Evolutionary conservation across 1,139 yeast genomes (phyloP).

Genomic region (Nakaseomyces delphensis): DNA sequence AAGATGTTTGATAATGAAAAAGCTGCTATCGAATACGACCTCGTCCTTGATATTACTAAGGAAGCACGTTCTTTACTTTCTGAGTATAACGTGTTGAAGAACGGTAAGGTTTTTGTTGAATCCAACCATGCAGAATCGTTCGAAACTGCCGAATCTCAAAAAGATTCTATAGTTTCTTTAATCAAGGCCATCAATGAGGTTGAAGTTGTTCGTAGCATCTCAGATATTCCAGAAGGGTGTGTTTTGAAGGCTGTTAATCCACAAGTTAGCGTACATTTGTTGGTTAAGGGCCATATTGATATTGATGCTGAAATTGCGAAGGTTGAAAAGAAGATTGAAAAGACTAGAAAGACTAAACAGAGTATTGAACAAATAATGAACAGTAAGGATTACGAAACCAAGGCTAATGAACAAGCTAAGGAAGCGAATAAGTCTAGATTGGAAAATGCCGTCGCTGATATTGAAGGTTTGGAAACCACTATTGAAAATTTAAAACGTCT

Average conservation of each 20-base stretch:
- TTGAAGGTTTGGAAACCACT: slow-evolving; percentile 74
- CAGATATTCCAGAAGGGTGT: slow-evolving; percentile 76
- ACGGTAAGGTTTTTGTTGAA: slow-evolving; percentile 80
- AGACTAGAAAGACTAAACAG: slow-evolving; percentile 41
- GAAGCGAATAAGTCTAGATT: slow-evolving; percentile 63
- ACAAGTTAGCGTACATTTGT: slow-evolving; percentile 73
- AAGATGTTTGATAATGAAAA: slow-evolving; percentile 51
- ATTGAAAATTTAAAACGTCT: slow-evolving; percentile 46
- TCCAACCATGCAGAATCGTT: slow-evolving; percentile 40
- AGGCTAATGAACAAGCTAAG: slow-evolving; percentile 76
- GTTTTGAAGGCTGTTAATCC: slow-evolving; percentile 77
- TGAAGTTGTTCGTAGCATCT: slow-evolving; percentile 46
- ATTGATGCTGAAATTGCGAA: slow-evolving; percentile 82
- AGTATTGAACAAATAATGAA: slow-evolving; percentile 51
- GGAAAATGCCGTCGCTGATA: slow-evolving; percentile 72
- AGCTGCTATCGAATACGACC: slow-evolving; percentile 68
- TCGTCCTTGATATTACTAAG: slow-evolving; percentile 78
- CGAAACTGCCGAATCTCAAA: slow-evolving; percentile 54
- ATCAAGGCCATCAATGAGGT: slow-evolving; percentile 81
- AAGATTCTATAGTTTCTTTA: slow-evolving; percentile 76
- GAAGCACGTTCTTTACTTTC: slow-evolving; percentile 87
- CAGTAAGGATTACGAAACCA: slow-evolving; percentile 74
- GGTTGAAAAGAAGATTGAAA: slow-evolving; percentile 66
- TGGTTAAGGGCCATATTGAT: slow-evolving; percentile 92
- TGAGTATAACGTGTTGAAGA: slow-evolving; percentile 79